phyloP scores from a whole-genome alignment of 176 grass and related monocot genomes.

The Triticum urartu region DNA sequence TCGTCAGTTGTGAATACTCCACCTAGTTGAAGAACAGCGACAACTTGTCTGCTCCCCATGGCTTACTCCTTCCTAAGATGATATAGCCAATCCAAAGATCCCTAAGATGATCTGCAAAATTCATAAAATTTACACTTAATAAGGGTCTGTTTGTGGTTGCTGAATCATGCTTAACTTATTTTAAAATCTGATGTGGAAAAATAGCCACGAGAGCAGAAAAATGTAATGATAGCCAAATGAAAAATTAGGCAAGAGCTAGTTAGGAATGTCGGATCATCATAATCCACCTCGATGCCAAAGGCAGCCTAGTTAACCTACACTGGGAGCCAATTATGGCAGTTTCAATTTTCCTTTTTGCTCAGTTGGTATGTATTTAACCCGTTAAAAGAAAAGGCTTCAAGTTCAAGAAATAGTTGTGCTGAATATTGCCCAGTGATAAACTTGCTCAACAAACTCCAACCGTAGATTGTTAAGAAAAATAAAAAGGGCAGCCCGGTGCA shows the following conservation, averaged over 20 bases:
- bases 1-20: conserved; percentile 61
- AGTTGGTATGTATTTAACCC: not conserved
- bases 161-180: not conserved
- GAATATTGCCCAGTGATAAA: not conserved
- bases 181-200: not conserved
- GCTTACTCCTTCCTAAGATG: not conserved
- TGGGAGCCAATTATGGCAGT: not conserved
- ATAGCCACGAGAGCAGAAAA: not conserved
- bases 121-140: conserved; percentile 18
- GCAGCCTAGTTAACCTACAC: conserved; percentile 1
- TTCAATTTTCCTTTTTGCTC: not conserved
- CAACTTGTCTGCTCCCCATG: conserved; percentile 52
- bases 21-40: conserved; percentile 68
- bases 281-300: not conserved
- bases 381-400: not conserved
- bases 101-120: conserved; percentile 9
- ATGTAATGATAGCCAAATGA: not conserved
- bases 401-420: conserved; percentile 7
- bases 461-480: not conserved
- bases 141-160: not conserved
- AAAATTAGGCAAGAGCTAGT: not conserved
- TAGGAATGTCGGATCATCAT: not conserved
- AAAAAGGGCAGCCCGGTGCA: too few relatives aligned
- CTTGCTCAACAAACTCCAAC: not conserved
- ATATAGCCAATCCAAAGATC: conserved; percentile 12